Percentiles rank a stretch among this genome's conserved stretches.
phyloP scores from a whole-genome alignment of 225 moss, liverwort and hornwort species.

The Neckera pumila region DNA sequence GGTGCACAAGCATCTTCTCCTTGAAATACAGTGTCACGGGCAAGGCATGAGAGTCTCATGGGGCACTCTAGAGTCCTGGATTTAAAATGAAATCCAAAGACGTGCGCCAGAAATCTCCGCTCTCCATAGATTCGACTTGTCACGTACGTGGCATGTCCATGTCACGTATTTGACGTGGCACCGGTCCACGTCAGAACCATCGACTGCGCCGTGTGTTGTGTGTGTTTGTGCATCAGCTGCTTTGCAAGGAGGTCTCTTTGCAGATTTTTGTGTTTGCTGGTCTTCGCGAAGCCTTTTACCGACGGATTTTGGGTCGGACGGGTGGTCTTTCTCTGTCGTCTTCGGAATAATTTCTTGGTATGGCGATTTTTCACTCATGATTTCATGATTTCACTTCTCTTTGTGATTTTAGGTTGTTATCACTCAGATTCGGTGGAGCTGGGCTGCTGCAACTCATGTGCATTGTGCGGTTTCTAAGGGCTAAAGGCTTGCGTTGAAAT shows the following conservation, averaged over 20 bases:
- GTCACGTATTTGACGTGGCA: conserved; percentile 1
- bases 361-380: not conserved
- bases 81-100: not conserved
- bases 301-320: not conserved
- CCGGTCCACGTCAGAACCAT: not conserved
- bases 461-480: not conserved
- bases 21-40: not conserved
- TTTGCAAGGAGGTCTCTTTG: not conserved
- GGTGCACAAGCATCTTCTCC: not conserved
- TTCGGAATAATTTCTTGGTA: not conserved
- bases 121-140: not conserved
- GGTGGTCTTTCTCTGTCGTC: not conserved
- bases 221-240: not conserved
- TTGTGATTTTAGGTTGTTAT: not conserved
- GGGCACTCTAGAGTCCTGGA: not conserved
- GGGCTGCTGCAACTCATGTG: not conserved
- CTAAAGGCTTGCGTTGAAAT: not conserved
- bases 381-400: not conserved
- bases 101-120: not conserved
- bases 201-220: too few species aligned
- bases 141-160: not conserved
- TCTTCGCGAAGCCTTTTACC: not conserved
- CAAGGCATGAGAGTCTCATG: not conserved
- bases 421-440: not conserved
- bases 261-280: not conserved